Base-by-base conservation (phyloP, 169 alveolate genomes). In the Plasmodium relictum region DNA sequence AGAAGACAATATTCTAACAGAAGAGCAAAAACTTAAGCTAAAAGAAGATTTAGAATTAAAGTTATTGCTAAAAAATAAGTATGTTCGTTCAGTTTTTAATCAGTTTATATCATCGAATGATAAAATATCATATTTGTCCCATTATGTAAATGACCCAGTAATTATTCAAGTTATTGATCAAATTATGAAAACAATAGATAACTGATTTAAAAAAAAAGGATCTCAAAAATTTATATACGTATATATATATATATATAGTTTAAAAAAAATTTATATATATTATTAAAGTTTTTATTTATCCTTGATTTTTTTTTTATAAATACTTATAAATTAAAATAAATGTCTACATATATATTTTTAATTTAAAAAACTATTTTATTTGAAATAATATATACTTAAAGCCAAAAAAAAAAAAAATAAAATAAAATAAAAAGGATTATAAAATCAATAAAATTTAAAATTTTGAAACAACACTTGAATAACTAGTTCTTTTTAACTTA, bases 101-200 rank as follows among this genome's bases (percentile, higher is more conserved):
- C 74, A 83, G 18, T 69, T 68, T 48, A 41, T 73, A 14, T 41
- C 48, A 10, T 50, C 91, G 18, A 83, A 83, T 26, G 91, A 83
- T 10, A 83, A 83, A 69, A 70, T 83, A 12, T 39, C 54, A 0
- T 83, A 83, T 20, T 62, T 83, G 6, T 83, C 91, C 8, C 76
- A 83, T 37, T 83, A 69, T 22, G 68, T 83, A 68, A 48, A 70
- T 48, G 91, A 83, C 44, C 91, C 91, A 54, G 68, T 86, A 3
- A 45, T 83, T 68, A 85, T 83, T 10, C 91, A 83, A 65, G 91
- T 83, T 3, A 48, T 83, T 20, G 91, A 83, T 26, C 91, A 83
- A 26, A 83, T 83, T 39, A 83, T 83, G 91, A 83, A 83, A 26
- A 56, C 91, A 6, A 61, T 83, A 20, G 86, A 83, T 20, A 26